These are phyloP conservation scores for Fusarium sp. DNA, from an alignment of 2,329 filamentous ascomycete species.

Conservation along the genomic window DNA sequence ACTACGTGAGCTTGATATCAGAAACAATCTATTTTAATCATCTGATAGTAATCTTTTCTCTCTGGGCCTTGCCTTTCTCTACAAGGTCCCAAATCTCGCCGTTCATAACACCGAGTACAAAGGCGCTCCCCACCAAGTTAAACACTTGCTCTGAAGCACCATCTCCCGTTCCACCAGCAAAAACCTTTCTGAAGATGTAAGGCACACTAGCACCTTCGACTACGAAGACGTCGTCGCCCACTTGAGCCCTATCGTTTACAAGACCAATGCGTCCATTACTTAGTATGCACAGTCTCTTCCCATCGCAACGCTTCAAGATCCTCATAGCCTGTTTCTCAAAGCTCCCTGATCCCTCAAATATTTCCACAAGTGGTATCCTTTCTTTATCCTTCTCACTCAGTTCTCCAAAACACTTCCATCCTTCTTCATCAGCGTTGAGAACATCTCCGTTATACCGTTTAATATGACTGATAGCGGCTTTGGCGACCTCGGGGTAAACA, in stretches of 20 bases:
- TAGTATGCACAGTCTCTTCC: background rate
- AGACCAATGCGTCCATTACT: background rate
- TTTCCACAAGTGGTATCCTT: background rate
- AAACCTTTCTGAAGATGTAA: background rate
- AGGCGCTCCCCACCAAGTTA: background rate
- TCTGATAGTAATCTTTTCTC: background rate
- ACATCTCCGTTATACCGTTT: background rate
- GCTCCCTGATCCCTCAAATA: background rate
- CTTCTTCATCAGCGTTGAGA: background rate
- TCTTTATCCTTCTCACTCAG: fast-evolving
- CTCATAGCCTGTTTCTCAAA: background rate
- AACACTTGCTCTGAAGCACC: fast-evolving
- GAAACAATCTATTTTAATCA: fast-evolving
- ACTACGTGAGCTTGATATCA: fast-evolving
- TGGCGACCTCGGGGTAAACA: background rate
- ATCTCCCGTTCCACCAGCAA: background rate
- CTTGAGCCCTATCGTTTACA: background rate
- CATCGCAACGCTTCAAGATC: background rate
- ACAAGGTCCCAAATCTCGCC: background rate
- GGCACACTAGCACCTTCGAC: background rate
- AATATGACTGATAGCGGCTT: background rate
- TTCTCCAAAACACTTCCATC: background rate
- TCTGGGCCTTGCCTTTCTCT: fast-evolving
- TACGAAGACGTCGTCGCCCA: background rate
- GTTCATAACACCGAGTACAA: background rate